Evolutionary conservation across 371 early-diverging fungal genomes (phyloP), one percentile per base, ranked within the genome.

Genomic region (Mycotypha africana): DNA sequence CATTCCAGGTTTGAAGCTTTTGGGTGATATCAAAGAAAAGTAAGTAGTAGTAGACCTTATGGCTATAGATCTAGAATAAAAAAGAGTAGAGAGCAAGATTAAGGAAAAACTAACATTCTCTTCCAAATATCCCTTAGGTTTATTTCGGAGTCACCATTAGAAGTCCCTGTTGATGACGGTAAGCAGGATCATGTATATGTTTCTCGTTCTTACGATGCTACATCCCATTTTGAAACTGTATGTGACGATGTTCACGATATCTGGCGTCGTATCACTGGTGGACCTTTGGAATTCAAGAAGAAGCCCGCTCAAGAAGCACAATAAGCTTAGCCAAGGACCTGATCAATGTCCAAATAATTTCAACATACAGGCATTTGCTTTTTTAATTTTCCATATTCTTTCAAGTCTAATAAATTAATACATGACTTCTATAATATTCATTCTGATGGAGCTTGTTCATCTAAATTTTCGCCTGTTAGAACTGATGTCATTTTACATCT

Each of bases 191-290:
- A 89, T 45, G 81, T 94, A 34, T 99, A 86, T 67, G 79, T 99
- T 38, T 86, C 94, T 47, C 88, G 86, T 56, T 91, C 91, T 24
- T 98, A 97, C 62, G 99, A 99, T 78, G 97, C 99, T 31, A 94
- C 98, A 14, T 89, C 93, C 19, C 97, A 98, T 79, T 98, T 99
- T 82, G 99, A 96, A 66, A 91, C 97, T 42, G 90, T 96, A 17
- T 96, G 91, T 69, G 86, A 89, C 33, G 99, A 99, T 68, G 93
- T 98, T 52, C 91, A 93, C 75, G 81, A 83, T 58, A 71, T 98
- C 34, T 98, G 97, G 79, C 81, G 85, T 68, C 85, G 96, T 49
- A 76, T 91, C 39, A 94, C 92, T n/a, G 99, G 98, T 38, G 78
- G 89, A 30, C 89, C 89, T 7, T 76, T 97, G 43, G 82, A 76